phyloP scores from a whole-genome alignment of 345 rosid species.

The Triadica sebifera region DNA sequence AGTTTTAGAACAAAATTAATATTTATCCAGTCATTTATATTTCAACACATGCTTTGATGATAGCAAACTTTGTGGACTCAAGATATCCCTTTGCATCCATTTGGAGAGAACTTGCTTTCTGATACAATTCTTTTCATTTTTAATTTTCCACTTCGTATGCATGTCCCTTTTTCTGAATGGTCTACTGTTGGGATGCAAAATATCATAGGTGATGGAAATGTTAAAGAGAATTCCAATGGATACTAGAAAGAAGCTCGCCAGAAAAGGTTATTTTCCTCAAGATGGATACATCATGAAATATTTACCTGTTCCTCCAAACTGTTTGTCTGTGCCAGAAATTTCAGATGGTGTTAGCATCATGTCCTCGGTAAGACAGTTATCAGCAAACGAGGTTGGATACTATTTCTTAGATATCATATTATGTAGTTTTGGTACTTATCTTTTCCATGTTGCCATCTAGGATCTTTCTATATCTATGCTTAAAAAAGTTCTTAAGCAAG shows the following conservation, averaged over 20 bases:
- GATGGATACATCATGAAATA: slow-evolving; percentile 75
- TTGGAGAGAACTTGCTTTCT: no score
- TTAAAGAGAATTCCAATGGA: slow-evolving; percentile 65
- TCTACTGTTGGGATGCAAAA: not conserved
- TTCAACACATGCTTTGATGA: no score
- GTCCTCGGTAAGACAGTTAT: slow-evolving; percentile 69
- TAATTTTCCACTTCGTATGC: no score
- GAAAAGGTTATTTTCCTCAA: slow-evolving; percentile 85
- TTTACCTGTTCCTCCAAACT: slow-evolving; percentile 95
- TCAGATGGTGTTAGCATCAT: slow-evolving; percentile 80
- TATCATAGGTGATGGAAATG: slow-evolving; percentile 69
- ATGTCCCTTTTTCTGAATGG: not conserved
- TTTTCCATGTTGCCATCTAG: slow-evolving; percentile 40
- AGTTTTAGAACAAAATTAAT: no score
- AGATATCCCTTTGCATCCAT: no score
- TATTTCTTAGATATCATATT: slow-evolving; percentile 4
- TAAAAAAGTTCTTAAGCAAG: slow-evolving; percentile 75
- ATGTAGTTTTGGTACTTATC: not conserved
- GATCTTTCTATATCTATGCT: slow-evolving; percentile 76
- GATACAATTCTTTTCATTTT: no score
- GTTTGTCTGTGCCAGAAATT: slow-evolving; percentile 82
- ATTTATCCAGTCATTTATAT: no score
- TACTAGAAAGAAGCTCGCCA: slow-evolving; percentile 65
- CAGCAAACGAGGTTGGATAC: slow-evolving; percentile 2
- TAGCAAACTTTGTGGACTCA: no score